Evolutionary conservation across 805 yeast species (phyloP), one percentile per base, ranked within the genome.

Genomic region (Yamadazyma sp.): DNA sequence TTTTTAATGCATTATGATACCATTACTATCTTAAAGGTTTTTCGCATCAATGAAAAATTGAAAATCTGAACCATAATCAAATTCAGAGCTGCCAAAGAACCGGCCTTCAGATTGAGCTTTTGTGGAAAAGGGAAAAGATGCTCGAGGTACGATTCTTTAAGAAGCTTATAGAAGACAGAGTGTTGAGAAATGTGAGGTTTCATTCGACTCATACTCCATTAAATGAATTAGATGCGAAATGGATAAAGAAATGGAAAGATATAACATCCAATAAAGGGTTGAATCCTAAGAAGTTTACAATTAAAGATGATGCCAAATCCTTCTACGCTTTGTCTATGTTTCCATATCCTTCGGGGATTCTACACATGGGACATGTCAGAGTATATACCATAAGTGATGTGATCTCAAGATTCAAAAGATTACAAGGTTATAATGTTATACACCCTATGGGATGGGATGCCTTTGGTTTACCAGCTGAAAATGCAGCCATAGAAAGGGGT

Each of bases 401-500:
- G 2, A 54, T 93, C 25, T 74, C 95, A 1, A 67, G 98, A 45
- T 91, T 75, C 56, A 75, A 86, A 45, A 68, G 93, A 44, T 72
- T 86, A 60, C 75, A 73, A 33, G 96, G 96, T 1, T 74, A 70
- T 47, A 63, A 79, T 24, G 96, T 91, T 10, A 69, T 91, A 2
- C 96, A 93, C 54, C 97, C 98, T 0, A 89, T 93, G 95, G 98
- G 98, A 0, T 93, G 97, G 97, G 98, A 93, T 66, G 95, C 98
- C 0, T 93, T 93, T 69, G 98, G 98, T 1, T 67, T 93, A 18
- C 98, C 98, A 0, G 98, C 98, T 1, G 98, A 93, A 56, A 93
- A 93, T 57, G 98, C 98, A 0, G 98, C 98, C 0, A 80, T 87
- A 20, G 96, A 89, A 56, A 64, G 95, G 42, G 78, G 78, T 1